Evolutionary conservation across 2,329 filamentous ascomycete species (phyloP).

Genomic region (Fusarium neocosmosporiellum): DNA sequence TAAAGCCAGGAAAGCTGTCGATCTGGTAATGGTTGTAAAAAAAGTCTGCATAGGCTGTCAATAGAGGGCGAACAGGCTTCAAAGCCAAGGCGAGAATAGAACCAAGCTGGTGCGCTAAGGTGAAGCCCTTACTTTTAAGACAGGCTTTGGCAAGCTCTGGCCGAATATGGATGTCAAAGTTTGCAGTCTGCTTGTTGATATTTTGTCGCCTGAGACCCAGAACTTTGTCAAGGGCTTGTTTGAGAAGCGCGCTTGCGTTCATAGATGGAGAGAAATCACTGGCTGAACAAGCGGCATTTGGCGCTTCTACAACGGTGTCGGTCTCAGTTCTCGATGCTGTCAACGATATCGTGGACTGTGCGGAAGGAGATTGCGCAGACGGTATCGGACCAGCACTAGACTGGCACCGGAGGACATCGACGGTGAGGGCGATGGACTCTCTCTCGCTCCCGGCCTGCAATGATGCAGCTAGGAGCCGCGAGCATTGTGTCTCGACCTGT

Average conservation of each 20-base stretch:
- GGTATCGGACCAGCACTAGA: no score
- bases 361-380: not conserved
- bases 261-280: not conserved
- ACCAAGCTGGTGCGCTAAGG: not conserved
- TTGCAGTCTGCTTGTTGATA: not conserved
- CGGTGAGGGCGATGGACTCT: not conserved
- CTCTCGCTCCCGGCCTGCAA: not conserved
- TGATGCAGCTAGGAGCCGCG: not conserved
- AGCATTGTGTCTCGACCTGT: slow-evolving; percentile 1
- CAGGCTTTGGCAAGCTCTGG: not conserved
- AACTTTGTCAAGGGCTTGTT: not conserved
- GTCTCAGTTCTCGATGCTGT: not conserved
- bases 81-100: no score
- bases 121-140: not conserved
- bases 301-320: not conserved
- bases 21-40: slow-evolving; percentile 5
- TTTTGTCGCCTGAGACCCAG: not conserved
- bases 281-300: no score
- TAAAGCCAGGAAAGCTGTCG: slow-evolving; percentile 6
- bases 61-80: no score
- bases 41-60: not conserved
- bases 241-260: not conserved
- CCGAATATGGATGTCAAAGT: not conserved
- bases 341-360: not conserved
- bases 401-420: no score